Conservation (phyloP, 495 filamentous ascomycete species). For the Pyrenula aspistea region DNA sequence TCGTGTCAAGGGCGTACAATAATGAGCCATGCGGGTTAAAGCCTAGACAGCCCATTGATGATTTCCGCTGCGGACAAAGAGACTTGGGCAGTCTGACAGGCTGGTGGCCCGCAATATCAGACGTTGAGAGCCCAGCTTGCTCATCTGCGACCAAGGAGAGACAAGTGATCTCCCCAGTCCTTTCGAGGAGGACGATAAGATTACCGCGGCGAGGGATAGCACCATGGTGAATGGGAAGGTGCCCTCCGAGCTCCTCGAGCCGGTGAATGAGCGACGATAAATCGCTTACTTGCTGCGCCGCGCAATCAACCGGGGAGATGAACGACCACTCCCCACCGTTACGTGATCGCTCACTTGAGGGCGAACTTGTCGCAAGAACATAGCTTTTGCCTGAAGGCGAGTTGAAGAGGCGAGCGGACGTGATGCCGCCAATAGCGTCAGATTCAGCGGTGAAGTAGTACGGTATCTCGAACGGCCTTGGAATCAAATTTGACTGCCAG, state of each 20-base stretch:
- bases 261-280: neutral
- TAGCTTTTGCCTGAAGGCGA: slow-evolving; percentile 2
- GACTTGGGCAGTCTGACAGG: neutral
- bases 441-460: slow-evolving; percentile 1
- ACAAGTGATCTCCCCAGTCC: slow-evolving; percentile 1
- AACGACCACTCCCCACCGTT: slow-evolving; percentile 12
- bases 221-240: slow-evolving; percentile 1
- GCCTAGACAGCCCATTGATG: neutral
- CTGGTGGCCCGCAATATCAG: neutral
- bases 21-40: neutral
- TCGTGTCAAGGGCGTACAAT: neutral
- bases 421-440: slow-evolving; percentile 7
- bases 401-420: slow-evolving; percentile 6
- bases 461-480: neutral
- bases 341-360: slow-evolving; percentile 6
- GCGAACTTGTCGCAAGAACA: slow-evolving; percentile 6
- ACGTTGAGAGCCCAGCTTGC: neutral
- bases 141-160: neutral
- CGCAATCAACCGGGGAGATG: slow-evolving; percentile 1
- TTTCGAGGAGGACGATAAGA: slow-evolving; percentile 5
- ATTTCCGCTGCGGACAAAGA: neutral
- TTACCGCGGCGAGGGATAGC: slow-evolving; percentile 2
- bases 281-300: neutral
- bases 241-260: slow-evolving; percentile 2
- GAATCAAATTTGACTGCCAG: neutral